Evolutionary conservation across 2,329 filamentous ascomycete genomes (phyloP).

Genomic region (Raffaelea arxii): DNA sequence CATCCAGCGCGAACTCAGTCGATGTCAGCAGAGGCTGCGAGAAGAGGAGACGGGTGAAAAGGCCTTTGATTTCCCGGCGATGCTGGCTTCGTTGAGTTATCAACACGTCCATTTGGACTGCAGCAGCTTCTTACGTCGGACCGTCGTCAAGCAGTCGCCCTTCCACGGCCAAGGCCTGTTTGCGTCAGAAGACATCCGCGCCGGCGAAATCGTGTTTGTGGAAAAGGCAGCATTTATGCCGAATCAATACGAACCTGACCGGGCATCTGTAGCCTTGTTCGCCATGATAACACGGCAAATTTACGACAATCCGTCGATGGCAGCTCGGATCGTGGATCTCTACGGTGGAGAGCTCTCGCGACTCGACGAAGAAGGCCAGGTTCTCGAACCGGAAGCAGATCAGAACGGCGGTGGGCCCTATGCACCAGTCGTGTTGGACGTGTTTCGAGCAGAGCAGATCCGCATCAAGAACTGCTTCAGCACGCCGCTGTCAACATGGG

Average conservation of each 20-base stretch:
- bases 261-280: slow-evolving; percentile 32
- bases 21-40: slow-evolving; percentile 11
- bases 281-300: slow-evolving; percentile 26
- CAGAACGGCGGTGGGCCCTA: slow-evolving; percentile 17
- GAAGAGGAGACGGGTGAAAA: slow-evolving; percentile 18
- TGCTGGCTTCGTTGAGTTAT: slow-evolving; percentile 11
- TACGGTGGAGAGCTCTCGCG: slow-evolving; percentile 24
- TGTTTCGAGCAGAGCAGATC: slow-evolving; percentile 28
- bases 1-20: background rate
- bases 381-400: too few species aligned
- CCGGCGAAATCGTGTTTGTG: slow-evolving; percentile 30
- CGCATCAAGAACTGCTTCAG: slow-evolving; percentile 31
- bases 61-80: slow-evolving; percentile 20
- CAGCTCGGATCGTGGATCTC: slow-evolving; percentile 13
- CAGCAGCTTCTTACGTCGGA: slow-evolving; percentile 24
- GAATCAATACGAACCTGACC: slow-evolving; percentile 30
- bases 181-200: slow-evolving; percentile 23
- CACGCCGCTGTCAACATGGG: slow-evolving; percentile 20
- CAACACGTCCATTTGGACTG: slow-evolving; percentile 19
- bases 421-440: slow-evolving; percentile 29
- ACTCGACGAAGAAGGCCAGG: slow-evolving; percentile 19
- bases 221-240: slow-evolving; percentile 31
- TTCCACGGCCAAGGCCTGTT: slow-evolving; percentile 32
- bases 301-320: slow-evolving; percentile 20
- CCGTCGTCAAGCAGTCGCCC: slow-evolving; percentile 20